Percentiles rank a stretch among this genome's conserved stretches.
Conservation (phyloP, 306 rosid species). For the Boehmeria nivea region DNA sequence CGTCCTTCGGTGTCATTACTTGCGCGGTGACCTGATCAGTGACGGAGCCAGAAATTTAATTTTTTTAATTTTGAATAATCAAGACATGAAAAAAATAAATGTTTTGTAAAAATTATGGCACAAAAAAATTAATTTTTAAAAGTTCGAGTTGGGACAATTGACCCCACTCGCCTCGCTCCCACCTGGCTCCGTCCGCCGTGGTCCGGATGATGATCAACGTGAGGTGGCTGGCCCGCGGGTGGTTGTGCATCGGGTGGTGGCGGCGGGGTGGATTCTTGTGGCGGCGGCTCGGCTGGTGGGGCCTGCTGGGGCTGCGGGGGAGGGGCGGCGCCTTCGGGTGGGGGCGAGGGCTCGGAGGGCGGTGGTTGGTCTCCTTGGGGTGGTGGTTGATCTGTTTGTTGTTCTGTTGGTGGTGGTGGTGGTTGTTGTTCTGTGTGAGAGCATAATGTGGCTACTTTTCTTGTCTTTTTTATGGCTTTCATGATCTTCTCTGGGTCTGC, state of each 20-base stretch:
- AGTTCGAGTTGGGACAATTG: too few relatives aligned
- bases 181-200: too few relatives aligned
- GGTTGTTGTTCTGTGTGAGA: conserved; percentile 45
- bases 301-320: conserved; percentile 23
- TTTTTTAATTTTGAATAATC: too few relatives aligned
- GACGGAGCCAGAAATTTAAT: too few relatives aligned
- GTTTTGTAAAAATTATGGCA: too few relatives aligned
- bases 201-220: too few relatives aligned
- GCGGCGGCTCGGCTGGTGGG: conserved; percentile 18
- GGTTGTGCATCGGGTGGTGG: conserved; percentile 26
- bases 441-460: conserved; percentile 68
- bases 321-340: conserved; percentile 26
- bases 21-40: conserved; percentile 16
- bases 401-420: conserved; percentile 22
- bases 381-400: conserved; percentile 29
- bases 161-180: too few relatives aligned
- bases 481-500: conserved; percentile 72
- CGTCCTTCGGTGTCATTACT: conserved; percentile 22
- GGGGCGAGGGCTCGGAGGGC: conserved; percentile 3
- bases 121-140: too few relatives aligned
- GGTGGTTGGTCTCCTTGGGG: conserved; percentile 20
- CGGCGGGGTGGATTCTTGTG: conserved; percentile 19
- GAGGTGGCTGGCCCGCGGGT: neutral
- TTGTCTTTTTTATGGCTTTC: conserved; percentile 78
- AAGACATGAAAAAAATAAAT: too few relatives aligned